Evolutionary conservation across 371 early-diverging fungal genomes (phyloP).

Genomic region (Rhizomucor pusillus): DNA sequence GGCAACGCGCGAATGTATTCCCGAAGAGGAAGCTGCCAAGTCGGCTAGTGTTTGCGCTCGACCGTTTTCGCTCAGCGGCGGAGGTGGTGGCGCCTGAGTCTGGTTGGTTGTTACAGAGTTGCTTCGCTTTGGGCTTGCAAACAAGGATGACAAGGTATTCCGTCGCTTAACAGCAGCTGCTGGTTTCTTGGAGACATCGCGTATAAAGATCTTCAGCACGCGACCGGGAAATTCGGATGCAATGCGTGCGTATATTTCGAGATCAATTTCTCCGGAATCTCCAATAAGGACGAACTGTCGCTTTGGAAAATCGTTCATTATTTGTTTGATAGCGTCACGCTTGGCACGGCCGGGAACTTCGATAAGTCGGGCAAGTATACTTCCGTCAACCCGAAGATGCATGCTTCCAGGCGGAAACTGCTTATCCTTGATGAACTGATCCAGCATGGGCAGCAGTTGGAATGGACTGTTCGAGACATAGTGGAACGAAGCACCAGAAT

Average conservation of each 20-base stretch:
- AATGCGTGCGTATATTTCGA: constrained; percentile 74
- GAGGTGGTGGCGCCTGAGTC: background rate
- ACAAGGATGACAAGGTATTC: constrained; percentile 9
- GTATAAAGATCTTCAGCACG: constrained; percentile 81
- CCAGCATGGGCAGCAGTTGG: constrained; percentile 77
- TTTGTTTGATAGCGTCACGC: constrained; percentile 52
- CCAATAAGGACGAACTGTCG: constrained; percentile 87
- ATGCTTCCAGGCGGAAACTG: constrained; percentile 82
- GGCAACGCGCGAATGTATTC: too few relatives aligned
- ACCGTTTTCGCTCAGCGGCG: background rate
- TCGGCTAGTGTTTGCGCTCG: constrained; percentile 1
- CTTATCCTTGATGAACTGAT: constrained; percentile 64
- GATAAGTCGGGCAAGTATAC: constrained; percentile 28
- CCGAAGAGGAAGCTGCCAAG: background rate
- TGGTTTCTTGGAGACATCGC: constrained; percentile 57
- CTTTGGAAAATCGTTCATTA: constrained; percentile 75
- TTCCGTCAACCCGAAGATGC: constrained; percentile 63
- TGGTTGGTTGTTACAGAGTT: background rate
- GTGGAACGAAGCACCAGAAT: constrained; percentile 75
- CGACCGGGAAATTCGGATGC: constrained; percentile 60
- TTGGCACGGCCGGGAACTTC: constrained; percentile 53
- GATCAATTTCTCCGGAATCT: constrained; percentile 88
- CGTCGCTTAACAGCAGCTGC: constrained; percentile 1
- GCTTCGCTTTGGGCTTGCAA: constrained; percentile 3
- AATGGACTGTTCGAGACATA: constrained; percentile 92